These are phyloP conservation scores for Aleurites moluccanus DNA, from an alignment of 441 rosid species.

Conservation along the genomic window DNA sequence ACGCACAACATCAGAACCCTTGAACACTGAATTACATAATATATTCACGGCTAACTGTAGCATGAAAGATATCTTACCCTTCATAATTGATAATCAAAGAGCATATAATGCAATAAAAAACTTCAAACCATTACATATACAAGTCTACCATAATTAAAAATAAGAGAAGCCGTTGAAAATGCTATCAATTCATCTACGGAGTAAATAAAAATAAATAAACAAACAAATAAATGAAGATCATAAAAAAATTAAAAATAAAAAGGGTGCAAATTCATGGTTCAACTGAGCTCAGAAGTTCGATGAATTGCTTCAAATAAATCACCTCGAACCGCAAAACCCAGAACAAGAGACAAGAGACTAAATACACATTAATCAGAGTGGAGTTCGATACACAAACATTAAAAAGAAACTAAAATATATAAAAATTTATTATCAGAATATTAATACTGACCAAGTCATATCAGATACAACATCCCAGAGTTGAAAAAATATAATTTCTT, in stretches of 20 bases:
- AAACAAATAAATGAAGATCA: too few relatives aligned
- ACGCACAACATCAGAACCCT: constrained; percentile 25
- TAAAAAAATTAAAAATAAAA: too few relatives aligned
- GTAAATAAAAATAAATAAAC: too few relatives aligned
- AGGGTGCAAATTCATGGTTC: too few relatives aligned
- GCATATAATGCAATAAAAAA: background rate
- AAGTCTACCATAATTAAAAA: background rate
- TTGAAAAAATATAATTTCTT: background rate
- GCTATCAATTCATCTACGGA: too few relatives aligned
- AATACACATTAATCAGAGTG: too few relatives aligned
- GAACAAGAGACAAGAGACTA: too few relatives aligned
- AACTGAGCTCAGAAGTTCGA: background rate
- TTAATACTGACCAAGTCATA: too few relatives aligned
- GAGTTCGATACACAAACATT: constrained; percentile 1
- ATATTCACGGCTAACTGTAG: background rate
- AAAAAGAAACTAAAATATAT: constrained; percentile 5
- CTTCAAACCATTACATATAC: background rate
- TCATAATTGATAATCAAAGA: background rate
- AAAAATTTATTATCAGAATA: background rate
- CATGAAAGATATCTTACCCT: too few relatives aligned
- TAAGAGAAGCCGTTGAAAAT: background rate
- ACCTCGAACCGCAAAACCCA: constrained; percentile 3
- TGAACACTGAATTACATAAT: background rate
- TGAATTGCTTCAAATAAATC: background rate
- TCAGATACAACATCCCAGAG: too few relatives aligned